phyloP scores from a whole-genome alignment of 768 basidiomycete genomes.

The Antrodiella citrinella region DNA sequence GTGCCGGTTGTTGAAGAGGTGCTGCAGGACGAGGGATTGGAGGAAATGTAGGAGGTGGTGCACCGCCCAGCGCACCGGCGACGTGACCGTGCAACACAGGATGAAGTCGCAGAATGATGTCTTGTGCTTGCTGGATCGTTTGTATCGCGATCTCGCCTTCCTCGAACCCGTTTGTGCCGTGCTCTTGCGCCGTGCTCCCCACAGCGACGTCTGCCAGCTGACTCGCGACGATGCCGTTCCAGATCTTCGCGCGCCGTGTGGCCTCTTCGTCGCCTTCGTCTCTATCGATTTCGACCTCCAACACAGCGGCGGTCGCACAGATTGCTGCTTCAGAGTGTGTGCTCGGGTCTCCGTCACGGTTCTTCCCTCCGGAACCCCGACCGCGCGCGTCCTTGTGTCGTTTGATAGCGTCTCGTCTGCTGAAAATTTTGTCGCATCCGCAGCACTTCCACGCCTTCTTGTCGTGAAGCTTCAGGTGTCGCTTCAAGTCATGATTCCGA shows the following conservation, averaged over 20 bases:
- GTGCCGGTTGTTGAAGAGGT: neutral
- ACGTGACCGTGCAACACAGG: constrained; percentile 10
- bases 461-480: constrained; percentile 67
- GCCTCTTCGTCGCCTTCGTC: constrained; percentile 31
- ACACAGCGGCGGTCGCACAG: constrained; percentile 50
- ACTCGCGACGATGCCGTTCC: constrained; percentile 50
- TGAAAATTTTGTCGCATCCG: constrained; percentile 69
- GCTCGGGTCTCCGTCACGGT: neutral
- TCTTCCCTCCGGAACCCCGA: constrained; percentile 23
- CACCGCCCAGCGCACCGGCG: constrained; percentile 3
- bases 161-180: constrained; percentile 11
- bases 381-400: constrained; percentile 60
- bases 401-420: constrained; percentile 72
- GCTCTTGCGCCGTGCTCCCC: neutral
- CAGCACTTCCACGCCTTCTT: constrained; percentile 66
- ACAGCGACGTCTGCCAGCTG: constrained; percentile 15
- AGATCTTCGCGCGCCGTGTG: constrained; percentile 54
- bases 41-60: constrained; percentile 1
- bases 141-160: constrained; percentile 11
- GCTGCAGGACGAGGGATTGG: neutral
- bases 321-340: constrained; percentile 20
- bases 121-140: constrained; percentile 8
- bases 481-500: constrained; percentile 72
- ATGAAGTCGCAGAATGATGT: constrained; percentile 6
- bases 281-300: constrained; percentile 48